Evolutionary conservation across 129 eudicot genomes (phyloP).

Genomic region (Tagetes patula): DNA sequence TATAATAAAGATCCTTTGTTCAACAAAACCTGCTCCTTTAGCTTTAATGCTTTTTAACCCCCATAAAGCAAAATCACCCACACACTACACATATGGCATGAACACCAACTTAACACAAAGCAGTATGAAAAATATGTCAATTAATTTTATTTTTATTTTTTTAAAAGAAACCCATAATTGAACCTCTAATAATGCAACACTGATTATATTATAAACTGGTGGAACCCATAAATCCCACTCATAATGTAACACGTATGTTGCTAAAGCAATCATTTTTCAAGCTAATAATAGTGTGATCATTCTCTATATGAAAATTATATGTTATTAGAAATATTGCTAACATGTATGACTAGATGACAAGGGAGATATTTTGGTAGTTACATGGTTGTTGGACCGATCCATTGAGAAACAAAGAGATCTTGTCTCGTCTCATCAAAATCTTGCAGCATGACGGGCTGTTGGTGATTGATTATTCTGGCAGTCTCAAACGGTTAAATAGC

Average conservation of each 20-base stretch:
- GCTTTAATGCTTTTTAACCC: slow-evolving; percentile 31
- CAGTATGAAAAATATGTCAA: slow-evolving; percentile 12
- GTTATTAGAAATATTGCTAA: slow-evolving; percentile 24
- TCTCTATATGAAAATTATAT: slow-evolving; percentile 31
- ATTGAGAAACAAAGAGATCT: slow-evolving; percentile 29
- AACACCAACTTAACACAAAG: slow-evolving; percentile 15
- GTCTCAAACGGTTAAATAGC: slow-evolving; percentile 79
- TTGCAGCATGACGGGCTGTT: slow-evolving; percentile 10
- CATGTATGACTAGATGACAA: slow-evolving; percentile 23
- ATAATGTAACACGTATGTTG: slow-evolving; percentile 16
- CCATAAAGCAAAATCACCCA: slow-evolving; percentile 21
- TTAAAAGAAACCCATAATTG: slow-evolving; percentile 5
- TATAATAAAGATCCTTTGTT: slow-evolving; percentile 37
- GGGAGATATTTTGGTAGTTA: slow-evolving; percentile 20
- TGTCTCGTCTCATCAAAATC: slow-evolving; percentile 24
- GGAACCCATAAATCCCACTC: slow-evolving; percentile 23
- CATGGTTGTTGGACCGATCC: slow-evolving; percentile 29
- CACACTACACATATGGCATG: slow-evolving; percentile 23
- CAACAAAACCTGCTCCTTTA: slow-evolving; percentile 41
- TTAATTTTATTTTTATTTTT: not conserved
- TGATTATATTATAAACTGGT: slow-evolving; percentile 15
- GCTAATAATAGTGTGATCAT: slow-evolving; percentile 5
- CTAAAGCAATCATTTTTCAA: slow-evolving; percentile 12
- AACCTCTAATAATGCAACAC: slow-evolving; percentile 34
- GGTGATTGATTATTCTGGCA: slow-evolving; percentile 67